Conservation (phyloP, 2,329 filamentous ascomycete species). For the Zelopaecilomyces penicillatus region DNA sequence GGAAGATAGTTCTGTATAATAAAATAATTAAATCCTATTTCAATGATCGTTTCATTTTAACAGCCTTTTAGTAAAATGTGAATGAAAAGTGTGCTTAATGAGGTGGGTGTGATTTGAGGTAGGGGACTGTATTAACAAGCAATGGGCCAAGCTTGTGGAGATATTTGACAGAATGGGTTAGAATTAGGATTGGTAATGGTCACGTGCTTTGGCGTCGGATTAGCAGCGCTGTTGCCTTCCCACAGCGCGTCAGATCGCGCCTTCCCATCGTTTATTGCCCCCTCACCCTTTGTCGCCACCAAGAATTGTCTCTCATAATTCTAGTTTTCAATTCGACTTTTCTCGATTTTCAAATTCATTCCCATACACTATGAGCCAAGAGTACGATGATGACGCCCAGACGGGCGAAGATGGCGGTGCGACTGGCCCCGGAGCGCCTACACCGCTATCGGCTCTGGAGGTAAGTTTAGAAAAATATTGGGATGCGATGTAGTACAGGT, state of each 20-base stretch:
- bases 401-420: conserved; percentile 60
- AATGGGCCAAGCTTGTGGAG: too few relatives aligned
- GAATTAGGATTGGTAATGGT: not conserved
- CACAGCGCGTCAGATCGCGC: conserved; percentile 28
- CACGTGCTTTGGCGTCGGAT: conserved; percentile 32
- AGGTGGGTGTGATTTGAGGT: too few relatives aligned
- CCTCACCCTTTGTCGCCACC: not conserved
- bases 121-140: too few relatives aligned
- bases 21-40: too few relatives aligned
- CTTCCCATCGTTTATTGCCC: conserved; percentile 10
- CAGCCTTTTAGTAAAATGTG: too few relatives aligned
- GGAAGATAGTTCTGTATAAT: too few relatives aligned
- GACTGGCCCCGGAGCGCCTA: conserved; percentile 86
- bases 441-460: conserved; percentile 77
- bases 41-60: too few relatives aligned
- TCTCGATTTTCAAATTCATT: conserved; percentile 3
- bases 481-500: not conserved
- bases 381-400: conserved; percentile 57
- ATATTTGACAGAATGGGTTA: too few relatives aligned
- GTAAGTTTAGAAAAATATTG: conserved; percentile 40
- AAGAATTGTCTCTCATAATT: not conserved
- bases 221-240: conserved; percentile 17
- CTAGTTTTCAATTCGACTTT: not conserved
- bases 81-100: too few relatives aligned
- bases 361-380: conserved; percentile 31